Evolutionary conservation across 1,284 basidiomycete species (phyloP).

Genomic region (Ganoderma leucocontextum): DNA sequence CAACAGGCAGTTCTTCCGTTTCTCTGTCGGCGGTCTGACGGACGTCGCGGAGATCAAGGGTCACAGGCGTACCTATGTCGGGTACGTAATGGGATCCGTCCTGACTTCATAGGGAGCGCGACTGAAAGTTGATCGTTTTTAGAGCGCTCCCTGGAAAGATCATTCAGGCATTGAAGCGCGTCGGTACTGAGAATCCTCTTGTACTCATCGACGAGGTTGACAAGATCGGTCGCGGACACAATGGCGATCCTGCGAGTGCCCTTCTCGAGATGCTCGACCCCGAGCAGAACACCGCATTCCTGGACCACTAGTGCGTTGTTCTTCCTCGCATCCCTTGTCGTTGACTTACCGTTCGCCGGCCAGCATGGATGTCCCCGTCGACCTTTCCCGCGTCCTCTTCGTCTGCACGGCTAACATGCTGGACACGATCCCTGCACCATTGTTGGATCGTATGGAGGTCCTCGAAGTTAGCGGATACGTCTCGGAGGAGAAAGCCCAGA

Average conservation of each 20-base stretch:
- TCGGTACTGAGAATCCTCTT: slow-evolving; percentile 96
- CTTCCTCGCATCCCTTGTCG: background rate
- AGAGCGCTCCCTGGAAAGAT: slow-evolving; percentile 97
- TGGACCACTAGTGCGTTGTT: slow-evolving; percentile 89
- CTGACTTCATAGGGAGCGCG: background rate
- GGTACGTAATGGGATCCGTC: slow-evolving; percentile 53
- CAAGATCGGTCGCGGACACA: slow-evolving; percentile 96
- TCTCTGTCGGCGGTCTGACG: slow-evolving; percentile 96
- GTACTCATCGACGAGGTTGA: slow-evolving; percentile 98
- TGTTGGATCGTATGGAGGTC: slow-evolving; percentile 98
- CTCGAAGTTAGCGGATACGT: slow-evolving; percentile 98
- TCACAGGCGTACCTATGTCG: slow-evolving; percentile 96
- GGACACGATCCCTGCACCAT: slow-evolving; percentile 95
- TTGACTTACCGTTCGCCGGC: background rate
- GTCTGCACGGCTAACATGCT: slow-evolving; percentile 97
- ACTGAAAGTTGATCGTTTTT: slow-evolving; percentile 19
- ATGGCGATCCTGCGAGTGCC: slow-evolving; percentile 95
- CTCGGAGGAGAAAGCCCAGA: slow-evolving; percentile 94
- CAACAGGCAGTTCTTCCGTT: slow-evolving; percentile 91
- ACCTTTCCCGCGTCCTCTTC: slow-evolving; percentile 95
- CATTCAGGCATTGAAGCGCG: slow-evolving; percentile 96
- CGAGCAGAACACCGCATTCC: slow-evolving; percentile 95
- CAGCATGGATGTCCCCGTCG: slow-evolving; percentile 97
- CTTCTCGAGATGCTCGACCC: slow-evolving; percentile 98
- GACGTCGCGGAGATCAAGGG: slow-evolving; percentile 99